phyloP scores from a whole-genome alignment of 208 protist species.

The Leishmania guyanensis region DNA sequence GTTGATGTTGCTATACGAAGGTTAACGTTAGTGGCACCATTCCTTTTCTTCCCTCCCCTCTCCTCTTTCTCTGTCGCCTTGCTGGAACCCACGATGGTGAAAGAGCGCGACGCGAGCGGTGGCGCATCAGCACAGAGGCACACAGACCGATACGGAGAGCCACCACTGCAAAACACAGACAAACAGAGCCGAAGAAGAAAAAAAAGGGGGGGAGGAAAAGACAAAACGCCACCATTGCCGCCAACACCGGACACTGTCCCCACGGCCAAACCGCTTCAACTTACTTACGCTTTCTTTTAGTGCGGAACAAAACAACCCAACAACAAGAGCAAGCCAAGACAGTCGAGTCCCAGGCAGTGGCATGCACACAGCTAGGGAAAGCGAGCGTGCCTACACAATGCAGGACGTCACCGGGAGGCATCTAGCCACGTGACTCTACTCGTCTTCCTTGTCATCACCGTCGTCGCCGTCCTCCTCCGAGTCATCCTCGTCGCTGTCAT shows the following conservation, averaged over 20 bases:
- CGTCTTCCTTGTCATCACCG: conserved; percentile 55
- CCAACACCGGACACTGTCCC: not conserved
- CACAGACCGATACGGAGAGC: not conserved
- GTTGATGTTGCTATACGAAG: not conserved
- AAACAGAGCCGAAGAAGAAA: not conserved
- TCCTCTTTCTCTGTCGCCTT: not conserved
- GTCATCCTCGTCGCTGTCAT: conserved; percentile 73
- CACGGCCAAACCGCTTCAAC: not conserved
- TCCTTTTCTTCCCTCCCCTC: no score
- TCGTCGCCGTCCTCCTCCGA: conserved; percentile 54
- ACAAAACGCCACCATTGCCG: conserved; percentile 6
- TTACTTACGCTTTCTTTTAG: not conserved
- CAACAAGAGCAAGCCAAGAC: not conserved
- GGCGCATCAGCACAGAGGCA: not conserved
- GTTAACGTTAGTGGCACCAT: not conserved
- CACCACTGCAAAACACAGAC: not conserved
- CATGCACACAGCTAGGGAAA: not conserved
- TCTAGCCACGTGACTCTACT: conserved; percentile 25
- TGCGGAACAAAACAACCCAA: not conserved
- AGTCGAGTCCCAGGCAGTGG: not conserved
- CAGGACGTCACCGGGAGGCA: not conserved
- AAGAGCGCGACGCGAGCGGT: not conserved
- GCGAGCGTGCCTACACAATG: not conserved
- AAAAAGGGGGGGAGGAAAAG: not conserved
- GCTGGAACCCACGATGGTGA: not conserved